Evolutionary conservation across 805 yeast genomes (phyloP), one percentile per base, ranked within the genome.

Genomic region (Ogataea paradorogensis): DNA sequence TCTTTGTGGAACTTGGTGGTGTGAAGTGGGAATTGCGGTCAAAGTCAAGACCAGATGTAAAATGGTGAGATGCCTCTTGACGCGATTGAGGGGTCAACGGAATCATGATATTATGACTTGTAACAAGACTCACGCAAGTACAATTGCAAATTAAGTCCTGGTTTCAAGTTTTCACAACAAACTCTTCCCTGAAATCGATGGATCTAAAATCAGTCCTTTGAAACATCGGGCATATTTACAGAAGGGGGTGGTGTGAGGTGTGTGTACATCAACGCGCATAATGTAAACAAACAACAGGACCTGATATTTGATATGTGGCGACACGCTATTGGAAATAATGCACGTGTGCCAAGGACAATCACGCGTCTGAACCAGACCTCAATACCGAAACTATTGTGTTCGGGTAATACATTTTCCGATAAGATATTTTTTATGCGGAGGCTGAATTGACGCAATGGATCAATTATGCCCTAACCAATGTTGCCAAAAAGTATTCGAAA

Each of bases 211-310:
- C 6, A 14, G 16, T 28, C 34, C 42, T 31, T 30, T 38, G 46
- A 42, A 42, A 42, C 46, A 42, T 22, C 27, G 21, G 11, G 24
- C 22, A 35, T 38, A 25, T 24, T 29, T 27, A 22, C 10, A 35
- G 42, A 33, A 29, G 43, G 50, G 50, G 40, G 50, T 43, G 50
- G 50, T 37, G 40, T 46, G 38, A 43, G 52, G 52, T 31, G 45
- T 45, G 47, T 40, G 38, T 37, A 9, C 15, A 15, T 11, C 26
- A 16, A 38, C 42, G 42, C 42, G 42, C 27, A 16, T 5, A 15
- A 23, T 3, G 27, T 33, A 38, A 27, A 38, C 31, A 38, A 38
- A 31, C 30, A 36, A 16, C 18, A 28, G 18, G 26, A 9, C 2
- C 11, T 23, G 10, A 10, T 8, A 16, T 34, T 10, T 10, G 25